phyloP scores from a whole-genome alignment of 139 green algal species.

The Coccomyxa sp. region DNA sequence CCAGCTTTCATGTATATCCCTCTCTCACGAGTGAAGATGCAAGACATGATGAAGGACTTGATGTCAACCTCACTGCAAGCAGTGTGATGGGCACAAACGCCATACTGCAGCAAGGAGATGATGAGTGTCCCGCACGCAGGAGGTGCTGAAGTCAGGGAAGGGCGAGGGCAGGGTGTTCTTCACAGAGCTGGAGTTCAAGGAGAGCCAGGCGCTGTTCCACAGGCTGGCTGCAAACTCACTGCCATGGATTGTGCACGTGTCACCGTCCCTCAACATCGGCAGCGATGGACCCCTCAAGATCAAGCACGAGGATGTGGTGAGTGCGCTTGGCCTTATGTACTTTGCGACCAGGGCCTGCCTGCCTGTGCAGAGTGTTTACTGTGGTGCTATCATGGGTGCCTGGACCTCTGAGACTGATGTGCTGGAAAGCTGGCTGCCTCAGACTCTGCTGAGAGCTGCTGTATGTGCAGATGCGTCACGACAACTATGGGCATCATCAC shows the following conservation, averaged over 20 bases:
- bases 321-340: too few relatives aligned
- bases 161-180: constrained; percentile 46
- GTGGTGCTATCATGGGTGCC: too few relatives aligned
- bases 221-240: constrained; percentile 53
- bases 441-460: too few relatives aligned
- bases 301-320: constrained; percentile 31
- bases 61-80: background rate
- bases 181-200: constrained; percentile 46
- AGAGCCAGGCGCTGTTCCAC: constrained; percentile 23
- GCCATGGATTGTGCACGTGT: constrained; percentile 50
- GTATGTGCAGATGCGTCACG: background rate
- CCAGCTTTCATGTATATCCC: background rate
- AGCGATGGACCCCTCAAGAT: constrained; percentile 36
- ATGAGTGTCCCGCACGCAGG: background rate
- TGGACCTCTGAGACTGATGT: background rate
- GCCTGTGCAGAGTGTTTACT: too few relatives aligned
- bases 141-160: background rate
- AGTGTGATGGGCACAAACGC: background rate
- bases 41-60: background rate
- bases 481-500: constrained; percentile 30
- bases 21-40: background rate
- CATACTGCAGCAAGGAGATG: background rate
- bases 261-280: constrained; percentile 21
- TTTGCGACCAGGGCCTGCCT: too few relatives aligned
- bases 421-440: too few relatives aligned